These are phyloP conservation scores for Dalbergia cochinchinensis DNA, from an alignment of 306 rosid genomes.

Conservation along the genomic window DNA sequence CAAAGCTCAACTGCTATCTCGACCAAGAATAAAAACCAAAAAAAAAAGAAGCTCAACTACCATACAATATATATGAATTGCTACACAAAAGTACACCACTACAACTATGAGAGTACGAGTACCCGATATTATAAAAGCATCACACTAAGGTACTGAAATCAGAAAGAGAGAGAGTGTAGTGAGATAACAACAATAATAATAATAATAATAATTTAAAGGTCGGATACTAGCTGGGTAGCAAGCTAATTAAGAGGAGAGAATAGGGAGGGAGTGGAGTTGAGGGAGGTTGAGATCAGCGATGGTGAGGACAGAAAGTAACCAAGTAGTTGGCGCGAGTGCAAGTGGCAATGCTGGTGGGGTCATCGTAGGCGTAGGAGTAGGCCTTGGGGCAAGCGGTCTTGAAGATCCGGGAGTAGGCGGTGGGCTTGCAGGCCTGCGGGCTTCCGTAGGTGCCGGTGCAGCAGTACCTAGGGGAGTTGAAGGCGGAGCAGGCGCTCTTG, in stretches of 20 bases:
- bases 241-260: neutral
- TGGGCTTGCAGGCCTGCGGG: slow-evolving; percentile 90
- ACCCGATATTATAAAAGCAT: neutral
- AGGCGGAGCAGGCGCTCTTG: slow-evolving; percentile 87
- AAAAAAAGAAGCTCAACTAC: too few relatives aligned
- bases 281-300: slow-evolving; percentile 29
- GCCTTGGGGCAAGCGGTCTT: slow-evolving; percentile 92
- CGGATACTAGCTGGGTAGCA: neutral
- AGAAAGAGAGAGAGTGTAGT: neutral
- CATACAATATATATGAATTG: neutral
- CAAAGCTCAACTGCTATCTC: neutral
- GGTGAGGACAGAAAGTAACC: slow-evolving; percentile 86
- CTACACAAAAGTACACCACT: neutral
- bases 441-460: slow-evolving; percentile 85
- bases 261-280: too few relatives aligned
- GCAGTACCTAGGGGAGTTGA: slow-evolving; percentile 84
- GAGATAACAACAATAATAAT: neutral
- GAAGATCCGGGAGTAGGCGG: slow-evolving; percentile 85
- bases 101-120: neutral
- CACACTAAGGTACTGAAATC: neutral
- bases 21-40: too few relatives aligned
- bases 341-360: slow-evolving; percentile 93
- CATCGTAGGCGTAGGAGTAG: slow-evolving; percentile 93
- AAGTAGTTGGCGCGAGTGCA: slow-evolving; percentile 78
- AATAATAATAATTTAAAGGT: neutral